Conservation (phyloP, 2,329 filamentous ascomycete genomes). For the Fusarium bactridioides region DNA sequence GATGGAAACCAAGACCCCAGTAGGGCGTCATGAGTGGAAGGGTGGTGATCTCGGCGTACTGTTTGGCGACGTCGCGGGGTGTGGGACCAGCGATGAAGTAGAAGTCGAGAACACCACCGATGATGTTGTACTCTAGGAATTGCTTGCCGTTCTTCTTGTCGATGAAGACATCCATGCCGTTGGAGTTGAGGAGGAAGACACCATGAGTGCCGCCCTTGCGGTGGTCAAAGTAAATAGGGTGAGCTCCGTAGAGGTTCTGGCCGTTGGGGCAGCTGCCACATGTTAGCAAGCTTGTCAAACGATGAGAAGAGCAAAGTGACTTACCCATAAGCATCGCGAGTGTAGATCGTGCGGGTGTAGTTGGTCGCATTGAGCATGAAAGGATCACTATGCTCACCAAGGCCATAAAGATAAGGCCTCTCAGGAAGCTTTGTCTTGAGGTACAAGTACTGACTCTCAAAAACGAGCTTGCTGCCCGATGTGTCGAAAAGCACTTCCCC, state of each 20-base stretch:
- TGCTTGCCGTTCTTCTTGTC: slow-evolving; percentile 66
- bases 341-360: slow-evolving; percentile 70
- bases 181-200: slow-evolving; percentile 76
- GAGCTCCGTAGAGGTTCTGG: slow-evolving; percentile 75
- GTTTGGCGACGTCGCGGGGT: slow-evolving; percentile 64
- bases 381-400: slow-evolving; percentile 79
- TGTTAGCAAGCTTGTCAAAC: fast-evolving
- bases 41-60: slow-evolving; percentile 66
- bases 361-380: slow-evolving; percentile 73
- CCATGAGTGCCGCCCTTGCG: slow-evolving; percentile 66
- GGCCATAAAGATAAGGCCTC: slow-evolving; percentile 76
- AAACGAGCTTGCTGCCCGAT: slow-evolving; percentile 70
- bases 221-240: slow-evolving; percentile 80
- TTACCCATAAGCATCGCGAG: slow-evolving; percentile 58
- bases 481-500: slow-evolving; percentile 73
- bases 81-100: slow-evolving; percentile 70
- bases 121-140: slow-evolving; percentile 80
- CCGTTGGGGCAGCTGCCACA: slow-evolving; percentile 57
- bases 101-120: slow-evolving; percentile 79
- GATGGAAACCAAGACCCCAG: slow-evolving; percentile 68
- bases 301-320: fast-evolving
- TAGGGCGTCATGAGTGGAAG: slow-evolving; percentile 70
- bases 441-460: slow-evolving; percentile 80
- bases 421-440: slow-evolving; percentile 74
- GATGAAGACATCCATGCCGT: slow-evolving; percentile 81